A percentile compares a stretch with the other conserved stretches of the same genome.
phyloP scores from a whole-genome alignment of 2,329 filamentous ascomycete species.

The Penicillium freii region DNA sequence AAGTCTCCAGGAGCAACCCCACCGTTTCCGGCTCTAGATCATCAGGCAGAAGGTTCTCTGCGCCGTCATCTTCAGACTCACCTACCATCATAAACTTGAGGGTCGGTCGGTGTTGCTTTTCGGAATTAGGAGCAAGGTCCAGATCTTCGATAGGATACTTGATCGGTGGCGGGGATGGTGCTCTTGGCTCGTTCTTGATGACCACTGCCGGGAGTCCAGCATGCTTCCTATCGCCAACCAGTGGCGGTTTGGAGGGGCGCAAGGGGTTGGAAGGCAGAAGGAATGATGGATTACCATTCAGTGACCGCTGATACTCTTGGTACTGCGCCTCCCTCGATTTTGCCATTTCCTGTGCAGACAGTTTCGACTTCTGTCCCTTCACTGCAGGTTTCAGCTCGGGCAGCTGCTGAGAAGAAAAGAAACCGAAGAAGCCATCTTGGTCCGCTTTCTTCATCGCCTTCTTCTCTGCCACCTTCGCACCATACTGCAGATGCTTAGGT shows the following conservation, averaged over 20 bases:
- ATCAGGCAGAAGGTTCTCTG: constrained; percentile 45
- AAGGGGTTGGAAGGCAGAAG: constrained; percentile 33
- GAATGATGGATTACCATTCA: constrained; percentile 47
- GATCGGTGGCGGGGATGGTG: constrained; percentile 69
- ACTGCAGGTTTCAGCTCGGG: constrained; percentile 71
- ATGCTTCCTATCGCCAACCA: constrained; percentile 35
- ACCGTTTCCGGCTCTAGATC: constrained; percentile 76
- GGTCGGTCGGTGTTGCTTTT: constrained; percentile 66
- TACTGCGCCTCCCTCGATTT: constrained; percentile 48
- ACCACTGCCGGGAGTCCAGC: constrained; percentile 35
- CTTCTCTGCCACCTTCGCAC: constrained; percentile 73
- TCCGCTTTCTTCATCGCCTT: constrained; percentile 66
- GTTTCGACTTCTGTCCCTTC: constrained; percentile 66
- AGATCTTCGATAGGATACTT: constrained; percentile 97
- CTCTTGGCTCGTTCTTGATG: constrained; percentile 52
- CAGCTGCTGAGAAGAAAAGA: constrained; percentile 55
- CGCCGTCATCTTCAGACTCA: constrained; percentile 52
- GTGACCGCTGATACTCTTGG: constrained; percentile 49
- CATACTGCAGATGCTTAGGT: constrained; percentile 76
- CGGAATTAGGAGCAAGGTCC: constrained; percentile 67
- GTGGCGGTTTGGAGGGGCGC: constrained; percentile 30
- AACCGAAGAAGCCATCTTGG: constrained; percentile 51
- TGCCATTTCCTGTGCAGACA: constrained; percentile 46
- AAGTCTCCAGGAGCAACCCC: constrained; percentile 82
- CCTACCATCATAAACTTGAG: constrained; percentile 75